Percentiles rank a stretch among this genome's conserved stretches.
phyloP scores from a whole-genome alignment of 225 moss, liverwort and hornwort genomes.

The Bryoerythrophyllum caledonicum region DNA sequence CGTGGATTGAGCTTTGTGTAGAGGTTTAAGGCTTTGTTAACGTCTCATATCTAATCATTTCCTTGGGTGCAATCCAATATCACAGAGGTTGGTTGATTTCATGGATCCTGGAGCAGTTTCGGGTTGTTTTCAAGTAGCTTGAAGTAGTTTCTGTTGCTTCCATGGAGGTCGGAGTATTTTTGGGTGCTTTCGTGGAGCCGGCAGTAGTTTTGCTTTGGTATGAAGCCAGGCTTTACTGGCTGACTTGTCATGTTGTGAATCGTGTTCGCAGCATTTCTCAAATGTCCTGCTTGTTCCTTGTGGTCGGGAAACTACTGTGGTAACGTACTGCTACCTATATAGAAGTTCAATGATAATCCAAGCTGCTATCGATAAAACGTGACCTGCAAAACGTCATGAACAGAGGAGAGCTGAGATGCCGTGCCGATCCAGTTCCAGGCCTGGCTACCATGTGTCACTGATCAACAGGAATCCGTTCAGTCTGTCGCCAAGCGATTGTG shows the following conservation, averaged over 20 bases:
- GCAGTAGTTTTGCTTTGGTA: background rate
- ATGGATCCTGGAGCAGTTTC: background rate
- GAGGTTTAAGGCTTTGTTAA: background rate
- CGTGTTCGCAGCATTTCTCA: background rate
- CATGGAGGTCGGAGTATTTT: background rate
- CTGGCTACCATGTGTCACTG: constrained; percentile 4
- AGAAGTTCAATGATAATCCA: background rate
- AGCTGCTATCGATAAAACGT: background rate
- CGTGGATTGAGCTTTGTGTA: constrained; percentile 6
- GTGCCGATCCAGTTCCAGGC: background rate
- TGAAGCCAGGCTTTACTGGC: background rate
- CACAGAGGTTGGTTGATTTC: background rate
- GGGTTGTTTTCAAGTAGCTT: background rate
- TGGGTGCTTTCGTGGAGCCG: background rate
- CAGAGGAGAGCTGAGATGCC: background rate
- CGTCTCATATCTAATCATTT: background rate
- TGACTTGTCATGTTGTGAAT: background rate
- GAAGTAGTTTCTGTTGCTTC: background rate
- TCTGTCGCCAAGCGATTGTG: background rate
- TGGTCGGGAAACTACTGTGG: too few relatives aligned
- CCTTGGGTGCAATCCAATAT: too few relatives aligned
- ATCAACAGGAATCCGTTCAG: background rate
- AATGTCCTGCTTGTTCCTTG: background rate
- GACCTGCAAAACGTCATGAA: background rate
- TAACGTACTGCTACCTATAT: background rate